These are phyloP conservation scores for Phytophthora pseudosyringae DNA, from an alignment of 352 stramenopile genomes.

Conservation along the genomic window DNA sequence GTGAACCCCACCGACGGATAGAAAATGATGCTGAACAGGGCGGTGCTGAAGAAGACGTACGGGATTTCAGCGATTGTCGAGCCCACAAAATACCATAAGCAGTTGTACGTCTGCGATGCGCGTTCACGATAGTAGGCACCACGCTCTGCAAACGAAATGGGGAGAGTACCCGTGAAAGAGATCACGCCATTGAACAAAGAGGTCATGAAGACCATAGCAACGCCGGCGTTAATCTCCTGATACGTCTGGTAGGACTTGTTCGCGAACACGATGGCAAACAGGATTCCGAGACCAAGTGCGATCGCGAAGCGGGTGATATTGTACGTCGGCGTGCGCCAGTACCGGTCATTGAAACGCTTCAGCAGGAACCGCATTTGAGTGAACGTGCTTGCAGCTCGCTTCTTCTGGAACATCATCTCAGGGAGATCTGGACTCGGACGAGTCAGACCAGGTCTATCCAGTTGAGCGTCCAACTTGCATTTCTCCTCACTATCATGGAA, in stretches of 20 bases:
- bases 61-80: slow-evolving; percentile 83
- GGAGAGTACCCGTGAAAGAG: slow-evolving; percentile 74
- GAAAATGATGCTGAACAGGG: slow-evolving; percentile 54
- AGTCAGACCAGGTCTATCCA: slow-evolving; percentile 32
- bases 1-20: slow-evolving; percentile 59
- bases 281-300: slow-evolving; percentile 59
- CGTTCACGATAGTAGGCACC: slow-evolving; percentile 75
- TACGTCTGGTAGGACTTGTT: slow-evolving; percentile 44
- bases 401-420: slow-evolving; percentile 42
- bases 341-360: slow-evolving; percentile 34
- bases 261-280: slow-evolving; percentile 75
- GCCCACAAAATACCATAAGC: slow-evolving; percentile 70
- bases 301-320: slow-evolving; percentile 78
- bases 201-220: slow-evolving; percentile 83
- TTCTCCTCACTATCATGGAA: slow-evolving; percentile 46
- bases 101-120: slow-evolving; percentile 86
- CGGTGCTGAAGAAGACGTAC: slow-evolving; percentile 47
- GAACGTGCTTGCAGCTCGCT: slow-evolving; percentile 36
- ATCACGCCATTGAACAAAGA: slow-evolving; percentile 81
- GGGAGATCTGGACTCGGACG: slow-evolving; percentile 19
- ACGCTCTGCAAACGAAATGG: slow-evolving; percentile 82
- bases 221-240: slow-evolving; percentile 45
- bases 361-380: slow-evolving; percentile 40
- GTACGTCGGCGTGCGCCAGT: slow-evolving; percentile 86
- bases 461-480: slow-evolving; percentile 12